phyloP scores from a whole-genome alignment of 139 green algal genomes.

The Tetradesmus obliquus region DNA sequence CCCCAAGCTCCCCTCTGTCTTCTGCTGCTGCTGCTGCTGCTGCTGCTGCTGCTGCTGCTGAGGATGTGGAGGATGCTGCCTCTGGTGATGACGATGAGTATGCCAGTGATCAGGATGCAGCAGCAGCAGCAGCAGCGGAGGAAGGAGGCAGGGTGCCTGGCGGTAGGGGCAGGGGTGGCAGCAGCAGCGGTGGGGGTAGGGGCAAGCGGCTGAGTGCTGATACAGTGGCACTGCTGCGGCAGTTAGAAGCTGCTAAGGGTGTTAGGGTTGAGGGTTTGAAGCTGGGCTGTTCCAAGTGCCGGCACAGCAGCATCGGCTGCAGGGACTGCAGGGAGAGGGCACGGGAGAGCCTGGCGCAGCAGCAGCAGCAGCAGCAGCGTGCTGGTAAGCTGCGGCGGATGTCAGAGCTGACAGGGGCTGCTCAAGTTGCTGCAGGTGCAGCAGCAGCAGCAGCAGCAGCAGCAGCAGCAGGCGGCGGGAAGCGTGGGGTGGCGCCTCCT shows the following conservation, averaged over 20 bases:
- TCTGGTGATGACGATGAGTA: background rate
- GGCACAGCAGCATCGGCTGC: background rate
- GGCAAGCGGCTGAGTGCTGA: background rate
- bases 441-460: background rate
- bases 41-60: constrained; percentile 1
- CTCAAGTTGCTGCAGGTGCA: background rate
- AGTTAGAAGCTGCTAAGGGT: background rate
- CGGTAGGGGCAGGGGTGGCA: background rate
- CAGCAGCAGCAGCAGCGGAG: background rate
- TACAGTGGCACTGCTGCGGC: background rate
- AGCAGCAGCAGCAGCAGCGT: background rate
- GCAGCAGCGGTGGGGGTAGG: background rate
- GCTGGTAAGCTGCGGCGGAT: background rate
- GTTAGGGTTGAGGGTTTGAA: background rate
- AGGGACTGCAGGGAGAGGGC: constrained; percentile 16
- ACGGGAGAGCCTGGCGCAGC: background rate
- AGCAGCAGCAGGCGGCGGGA: background rate
- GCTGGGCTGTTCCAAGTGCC: constrained; percentile 17
- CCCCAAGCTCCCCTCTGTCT: background rate
- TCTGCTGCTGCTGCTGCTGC: background rate
- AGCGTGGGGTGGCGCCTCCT: too few species aligned
- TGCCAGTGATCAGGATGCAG: background rate
- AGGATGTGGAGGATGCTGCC: background rate
- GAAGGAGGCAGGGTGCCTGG: background rate
- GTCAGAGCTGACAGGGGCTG: background rate